Conservation (phyloP, 768 basidiomycete species). For the Boletus reticulatus region DNA sequence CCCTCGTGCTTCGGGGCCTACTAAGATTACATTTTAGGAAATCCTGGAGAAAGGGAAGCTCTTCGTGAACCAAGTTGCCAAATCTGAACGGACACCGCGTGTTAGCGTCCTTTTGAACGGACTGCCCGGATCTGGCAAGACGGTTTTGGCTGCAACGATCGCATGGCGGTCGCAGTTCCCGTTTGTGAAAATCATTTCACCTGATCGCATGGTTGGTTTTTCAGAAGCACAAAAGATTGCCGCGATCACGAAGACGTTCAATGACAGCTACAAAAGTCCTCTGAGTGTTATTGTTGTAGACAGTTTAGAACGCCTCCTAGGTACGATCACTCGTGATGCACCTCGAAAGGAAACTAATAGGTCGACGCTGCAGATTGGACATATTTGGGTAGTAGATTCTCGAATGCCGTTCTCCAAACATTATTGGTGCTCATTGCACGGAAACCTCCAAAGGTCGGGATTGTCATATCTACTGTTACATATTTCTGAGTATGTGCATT, state of each 20-base stretch:
- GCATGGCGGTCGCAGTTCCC: conserved; percentile 93
- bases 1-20: background rate
- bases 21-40: conserved; percentile 48
- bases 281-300: conserved; percentile 95
- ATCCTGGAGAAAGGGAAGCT: conserved; percentile 83
- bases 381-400: conserved; percentile 95
- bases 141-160: conserved; percentile 90
- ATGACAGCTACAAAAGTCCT: conserved; percentile 96
- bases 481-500: conserved; percentile 8
- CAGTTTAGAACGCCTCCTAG: conserved; percentile 88
- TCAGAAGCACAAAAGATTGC: conserved; percentile 90
- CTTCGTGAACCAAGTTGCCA: conserved; percentile 91
- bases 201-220: conserved; percentile 96
- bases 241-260: conserved; percentile 89
- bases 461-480: background rate
- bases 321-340: conserved; percentile 41
- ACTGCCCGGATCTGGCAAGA: conserved; percentile 89
- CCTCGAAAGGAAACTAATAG: conserved; percentile 4
- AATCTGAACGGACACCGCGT: conserved; percentile 85
- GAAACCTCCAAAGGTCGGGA: conserved; percentile 83
- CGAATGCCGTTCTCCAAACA: conserved; percentile 89
- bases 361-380: conserved; percentile 75
- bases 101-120: conserved; percentile 91
- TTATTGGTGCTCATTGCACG: conserved; percentile 85
- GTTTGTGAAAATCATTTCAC: conserved; percentile 96